Percentiles rank a stretch among this genome's conserved stretches.
phyloP scores from a whole-genome alignment of 2,329 filamentous ascomycete genomes.

The Scedosporium minutisporum region DNA sequence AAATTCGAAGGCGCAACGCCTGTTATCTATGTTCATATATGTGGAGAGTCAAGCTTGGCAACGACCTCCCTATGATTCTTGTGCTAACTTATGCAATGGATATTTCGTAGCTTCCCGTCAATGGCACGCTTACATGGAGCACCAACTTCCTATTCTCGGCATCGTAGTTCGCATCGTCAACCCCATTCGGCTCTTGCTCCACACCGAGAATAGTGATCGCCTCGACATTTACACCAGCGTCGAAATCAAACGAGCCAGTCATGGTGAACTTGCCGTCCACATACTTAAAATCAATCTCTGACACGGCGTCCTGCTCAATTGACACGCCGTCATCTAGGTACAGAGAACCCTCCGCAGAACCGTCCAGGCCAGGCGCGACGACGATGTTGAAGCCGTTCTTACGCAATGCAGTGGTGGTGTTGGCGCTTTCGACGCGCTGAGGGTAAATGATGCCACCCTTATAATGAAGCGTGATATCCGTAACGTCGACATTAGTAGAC shows the following conservation, averaged over 20 bases:
- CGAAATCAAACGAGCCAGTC: constrained; percentile 45
- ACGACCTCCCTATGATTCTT: too few species aligned
- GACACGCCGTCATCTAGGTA: constrained; percentile 70
- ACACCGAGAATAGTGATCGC: constrained; percentile 39
- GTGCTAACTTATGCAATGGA: background rate
- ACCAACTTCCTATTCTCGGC: constrained; percentile 14
- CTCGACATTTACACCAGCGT: constrained; percentile 30
- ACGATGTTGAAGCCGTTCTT: constrained; percentile 59
- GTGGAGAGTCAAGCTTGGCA: too few species aligned
- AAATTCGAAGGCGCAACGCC: too few species aligned
- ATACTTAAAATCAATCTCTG: constrained; percentile 50
- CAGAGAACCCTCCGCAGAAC: constrained; percentile 52
- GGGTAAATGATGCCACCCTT: constrained; percentile 55
- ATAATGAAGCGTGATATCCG: constrained; percentile 53
- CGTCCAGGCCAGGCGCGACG: constrained; percentile 52
- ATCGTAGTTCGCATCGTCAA: constrained; percentile 13
- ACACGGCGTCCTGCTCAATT: constrained; percentile 45
- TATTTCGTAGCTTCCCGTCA: constrained; percentile 11
- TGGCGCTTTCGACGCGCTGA: constrained; percentile 40
- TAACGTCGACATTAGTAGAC: constrained; percentile 24
- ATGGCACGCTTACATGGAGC: constrained; percentile 13
- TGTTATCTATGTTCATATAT: too few species aligned
- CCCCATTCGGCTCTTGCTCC: constrained; percentile 8
- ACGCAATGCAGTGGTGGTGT: constrained; percentile 53
- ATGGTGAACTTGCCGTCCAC: constrained; percentile 36